Evolutionary conservation across 2,329 filamentous ascomycete species (phyloP).

Genomic region (Acrocalymma vagum): DNA sequence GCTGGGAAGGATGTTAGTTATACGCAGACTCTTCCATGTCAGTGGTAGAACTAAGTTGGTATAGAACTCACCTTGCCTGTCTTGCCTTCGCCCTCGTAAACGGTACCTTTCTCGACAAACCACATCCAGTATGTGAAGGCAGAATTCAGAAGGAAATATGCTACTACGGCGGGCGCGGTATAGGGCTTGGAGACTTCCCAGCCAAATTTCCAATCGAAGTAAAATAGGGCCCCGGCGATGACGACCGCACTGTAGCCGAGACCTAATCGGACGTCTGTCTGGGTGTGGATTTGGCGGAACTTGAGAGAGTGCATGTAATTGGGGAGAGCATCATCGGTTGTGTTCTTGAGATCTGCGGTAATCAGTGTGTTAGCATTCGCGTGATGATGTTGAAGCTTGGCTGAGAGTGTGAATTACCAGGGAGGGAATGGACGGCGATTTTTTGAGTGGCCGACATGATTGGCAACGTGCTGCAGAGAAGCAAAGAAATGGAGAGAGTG

Average conservation of each 20-base stretch:
- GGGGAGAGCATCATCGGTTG: slow-evolving; percentile 90
- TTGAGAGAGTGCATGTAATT: slow-evolving; percentile 91
- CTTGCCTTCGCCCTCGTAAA: slow-evolving; percentile 79
- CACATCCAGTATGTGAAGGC: slow-evolving; percentile 85
- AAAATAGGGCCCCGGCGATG: slow-evolving; percentile 84
- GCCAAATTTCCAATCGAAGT: slow-evolving; percentile 89
- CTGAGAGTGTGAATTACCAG: slow-evolving; percentile 58
- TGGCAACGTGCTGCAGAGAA: not conserved
- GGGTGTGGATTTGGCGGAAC: slow-evolving; percentile 82
- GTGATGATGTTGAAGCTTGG: no score
- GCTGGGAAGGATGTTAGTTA: slow-evolving; percentile 54
- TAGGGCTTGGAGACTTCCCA: slow-evolving; percentile 86
- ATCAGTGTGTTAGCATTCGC: slow-evolving; percentile 26
- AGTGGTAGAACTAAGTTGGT: not conserved
- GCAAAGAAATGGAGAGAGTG: not conserved
- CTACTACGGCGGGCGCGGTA: slow-evolving; percentile 78
- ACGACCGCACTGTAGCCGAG: slow-evolving; percentile 85
- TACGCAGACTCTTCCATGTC: no score
- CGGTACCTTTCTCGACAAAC: slow-evolving; percentile 79
- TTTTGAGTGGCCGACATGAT: slow-evolving; percentile 54
- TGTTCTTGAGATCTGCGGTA: slow-evolving; percentile 87
- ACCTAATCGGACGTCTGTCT: slow-evolving; percentile 82
- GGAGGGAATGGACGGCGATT: slow-evolving; percentile 73
- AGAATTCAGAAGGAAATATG: slow-evolving; percentile 82
- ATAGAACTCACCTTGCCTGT: slow-evolving; percentile 67